Conservation (phyloP, 2,329 filamentous ascomycete genomes). For the Xenoacremonium recifei region DNA sequence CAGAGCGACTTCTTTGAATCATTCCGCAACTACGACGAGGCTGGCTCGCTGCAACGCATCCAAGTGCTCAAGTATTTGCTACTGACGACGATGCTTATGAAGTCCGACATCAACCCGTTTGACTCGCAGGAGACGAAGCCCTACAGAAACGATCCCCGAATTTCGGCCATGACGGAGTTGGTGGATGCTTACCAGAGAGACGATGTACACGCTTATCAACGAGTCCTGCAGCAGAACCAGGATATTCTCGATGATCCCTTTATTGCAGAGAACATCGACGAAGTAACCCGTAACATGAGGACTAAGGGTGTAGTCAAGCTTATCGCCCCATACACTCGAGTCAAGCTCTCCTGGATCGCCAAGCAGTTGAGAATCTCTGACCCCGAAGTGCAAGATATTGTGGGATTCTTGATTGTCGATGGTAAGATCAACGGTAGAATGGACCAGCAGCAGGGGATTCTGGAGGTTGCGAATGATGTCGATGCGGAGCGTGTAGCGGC, state of each 20-base stretch:
- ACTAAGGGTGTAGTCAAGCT: slow-evolving; percentile 93
- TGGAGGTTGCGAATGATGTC: slow-evolving; percentile 73
- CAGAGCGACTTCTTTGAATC: slow-evolving; percentile 98
- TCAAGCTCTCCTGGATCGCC: slow-evolving; percentile 85
- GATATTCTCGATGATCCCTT: slow-evolving; percentile 91
- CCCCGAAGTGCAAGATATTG: slow-evolving; percentile 87
- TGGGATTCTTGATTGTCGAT: slow-evolving; percentile 92
- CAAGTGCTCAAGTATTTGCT: slow-evolving; percentile 97
- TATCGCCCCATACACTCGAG: slow-evolving; percentile 91
- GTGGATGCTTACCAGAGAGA: slow-evolving; percentile 96
- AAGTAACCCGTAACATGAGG: slow-evolving; percentile 96
- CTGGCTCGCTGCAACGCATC: slow-evolving; percentile 91
- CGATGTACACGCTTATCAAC: slow-evolving; percentile 89
- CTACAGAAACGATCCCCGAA: slow-evolving; percentile 92
- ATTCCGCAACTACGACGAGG: slow-evolving; percentile 98
- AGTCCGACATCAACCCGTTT: slow-evolving; percentile 97
- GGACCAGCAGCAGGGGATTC: slow-evolving; percentile 80
- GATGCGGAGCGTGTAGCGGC: slow-evolving; percentile 74
- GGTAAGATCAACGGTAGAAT: slow-evolving; percentile 84
- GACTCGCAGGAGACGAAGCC: slow-evolving; percentile 98
- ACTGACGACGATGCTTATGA: slow-evolving; percentile 96
- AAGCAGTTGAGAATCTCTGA: slow-evolving; percentile 83
- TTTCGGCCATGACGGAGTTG: slow-evolving; percentile 94
- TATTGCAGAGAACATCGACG: slow-evolving; percentile 98
- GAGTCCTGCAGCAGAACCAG: slow-evolving; percentile 79